Evolutionary conservation across 2,329 filamentous ascomycete genomes (phyloP), one percentile per base, ranked within the genome.

Genomic region (Rutstroemia sp.): DNA sequence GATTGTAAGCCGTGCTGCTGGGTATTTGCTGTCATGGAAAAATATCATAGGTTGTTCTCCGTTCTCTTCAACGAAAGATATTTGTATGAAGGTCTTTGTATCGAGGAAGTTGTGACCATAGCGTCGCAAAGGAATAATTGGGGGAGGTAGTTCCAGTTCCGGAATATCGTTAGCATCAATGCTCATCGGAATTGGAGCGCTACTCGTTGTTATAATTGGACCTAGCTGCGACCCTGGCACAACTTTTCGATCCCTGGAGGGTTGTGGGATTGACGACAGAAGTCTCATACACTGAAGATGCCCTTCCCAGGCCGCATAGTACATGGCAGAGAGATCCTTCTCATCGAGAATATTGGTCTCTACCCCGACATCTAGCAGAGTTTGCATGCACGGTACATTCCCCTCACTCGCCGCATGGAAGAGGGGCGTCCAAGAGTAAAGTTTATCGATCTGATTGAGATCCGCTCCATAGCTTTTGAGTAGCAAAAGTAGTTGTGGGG

Each of bases 31-130:
- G 65, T 95, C 89, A 68, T 96, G 92, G 74, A 97, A 96, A 73
- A 99, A 99, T n/a, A 88, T 75, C 51, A 99, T 85, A 0, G 94
- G 88, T 56, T 80, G 80, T 50, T 94, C 80, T 50, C 80, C 84
- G 25, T 82, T 76, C 58, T 87, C 86, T 51, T 92, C 89, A 5
- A 42, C 52, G 66, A 99, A 97, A 64, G 81, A 89, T 61, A 99
- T 87, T 66, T 96, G 89, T 12, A 99, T 85, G 61, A 96, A 95
- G 0, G 92, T 95, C 75, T 97, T 99, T 30, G 90, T 96, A 68
- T 99, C 94, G 38, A 99, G 78, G 77, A 99, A 99, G 72, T 97
- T 99, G 75, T 99, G 94, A 16, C 94, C 94, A 66, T 99, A 99
- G 65, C 94, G 83, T 63, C 94, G 83, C 48, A 97, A 78, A 0